A percentile compares a stretch with the other conserved stretches of the same genome.
Evolutionary conservation across 2,329 filamentous ascomycete genomes (phyloP).

Genomic region (Cryphonectria parasitica): DNA sequence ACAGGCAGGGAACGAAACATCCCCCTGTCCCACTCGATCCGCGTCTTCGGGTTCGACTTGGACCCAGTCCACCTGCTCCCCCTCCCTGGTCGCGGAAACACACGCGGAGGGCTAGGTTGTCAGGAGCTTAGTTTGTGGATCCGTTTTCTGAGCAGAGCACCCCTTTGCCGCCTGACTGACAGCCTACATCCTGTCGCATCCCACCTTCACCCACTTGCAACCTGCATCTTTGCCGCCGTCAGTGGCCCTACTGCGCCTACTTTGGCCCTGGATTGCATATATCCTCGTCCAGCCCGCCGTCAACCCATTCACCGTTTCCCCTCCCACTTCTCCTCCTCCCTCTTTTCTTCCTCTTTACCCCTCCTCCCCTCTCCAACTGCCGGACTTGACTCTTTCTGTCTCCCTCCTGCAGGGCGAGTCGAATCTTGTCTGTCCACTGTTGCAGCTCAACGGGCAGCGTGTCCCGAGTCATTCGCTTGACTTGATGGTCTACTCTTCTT

Average conservation of each 20-base stretch:
- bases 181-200: conserved; percentile 20
- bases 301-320: conserved; percentile 31
- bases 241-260: conserved; percentile 29
- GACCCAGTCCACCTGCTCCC: conserved; percentile 30
- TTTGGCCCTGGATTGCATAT: conserved; percentile 35
- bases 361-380: conserved; percentile 41
- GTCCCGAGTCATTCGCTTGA: conserved; percentile 50
- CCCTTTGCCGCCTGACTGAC: conserved; percentile 25
- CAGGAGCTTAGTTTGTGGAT: conserved; percentile 23
- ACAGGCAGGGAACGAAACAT: conserved; percentile 25
- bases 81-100: conserved; percentile 29
- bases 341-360: not conserved
- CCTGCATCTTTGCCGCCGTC: conserved; percentile 31
- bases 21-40: conserved; percentile 33
- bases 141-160: conserved; percentile 10
- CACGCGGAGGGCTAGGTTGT: conserved; percentile 14
- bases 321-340: not conserved
- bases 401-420: conserved; percentile 37
- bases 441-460: conserved; percentile 39
- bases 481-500: conserved; percentile 36
- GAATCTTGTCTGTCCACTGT: conserved; percentile 39
- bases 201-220: conserved; percentile 14
- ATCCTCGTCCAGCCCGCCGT: conserved; percentile 36
- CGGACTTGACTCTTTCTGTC: conserved; percentile 36
- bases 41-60: conserved; percentile 33